Conservation (phyloP, 2,329 filamentous ascomycete species). For the Monilinia fructigena region DNA sequence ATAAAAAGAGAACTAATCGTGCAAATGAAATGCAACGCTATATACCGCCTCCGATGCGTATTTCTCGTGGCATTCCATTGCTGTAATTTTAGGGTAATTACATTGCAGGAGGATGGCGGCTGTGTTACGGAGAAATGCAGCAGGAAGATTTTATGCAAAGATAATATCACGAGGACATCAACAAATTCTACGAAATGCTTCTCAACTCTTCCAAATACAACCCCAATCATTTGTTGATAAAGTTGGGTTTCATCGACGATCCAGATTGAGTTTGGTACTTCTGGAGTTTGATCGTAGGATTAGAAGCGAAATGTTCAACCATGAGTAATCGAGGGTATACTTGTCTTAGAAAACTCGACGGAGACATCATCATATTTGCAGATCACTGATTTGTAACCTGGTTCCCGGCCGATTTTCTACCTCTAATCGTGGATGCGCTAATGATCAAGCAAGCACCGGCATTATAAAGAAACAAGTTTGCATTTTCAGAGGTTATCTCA, state of each 20-base stretch:
- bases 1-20: slow-evolving; percentile 17
- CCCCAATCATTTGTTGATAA: slow-evolving; percentile 6
- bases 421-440: slow-evolving; percentile 1
- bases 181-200: slow-evolving; percentile 16
- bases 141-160: slow-evolving; percentile 19
- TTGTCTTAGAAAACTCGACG: background rate
- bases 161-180: slow-evolving; percentile 20
- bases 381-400: slow-evolving; percentile 9
- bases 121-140: slow-evolving; percentile 22
- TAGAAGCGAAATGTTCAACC: background rate
- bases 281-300: background rate
- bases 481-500: background rate
- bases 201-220: slow-evolving; percentile 12
- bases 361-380: slow-evolving; percentile 15
- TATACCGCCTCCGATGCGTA: slow-evolving; percentile 8
- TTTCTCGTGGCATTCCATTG: slow-evolving; percentile 24
- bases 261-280: slow-evolving; percentile 15
- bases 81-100: slow-evolving; percentile 19
- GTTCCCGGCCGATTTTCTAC: background rate
- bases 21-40: slow-evolving; percentile 18
- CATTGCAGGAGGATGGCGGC: slow-evolving; percentile 14
- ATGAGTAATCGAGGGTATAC: background rate
- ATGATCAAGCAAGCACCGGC: background rate
- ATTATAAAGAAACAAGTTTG: background rate
- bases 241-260: slow-evolving; percentile 1